Evolutionary conservation across 352 stramenopile species (phyloP).

Genomic region (Phytophthora cryptogea): DNA sequence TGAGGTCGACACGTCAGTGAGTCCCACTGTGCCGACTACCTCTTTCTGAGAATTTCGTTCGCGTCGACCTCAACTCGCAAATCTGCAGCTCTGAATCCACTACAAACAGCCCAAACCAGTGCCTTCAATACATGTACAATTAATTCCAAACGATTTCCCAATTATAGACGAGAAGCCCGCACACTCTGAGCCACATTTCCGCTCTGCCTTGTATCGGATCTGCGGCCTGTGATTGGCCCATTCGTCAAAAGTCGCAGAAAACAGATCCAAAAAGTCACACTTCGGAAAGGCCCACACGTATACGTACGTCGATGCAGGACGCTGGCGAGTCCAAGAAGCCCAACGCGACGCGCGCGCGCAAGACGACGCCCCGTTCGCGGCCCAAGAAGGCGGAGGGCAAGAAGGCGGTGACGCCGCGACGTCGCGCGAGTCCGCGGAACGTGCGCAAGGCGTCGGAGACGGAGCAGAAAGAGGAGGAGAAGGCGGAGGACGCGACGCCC

Average conservation of each 20-base stretch:
- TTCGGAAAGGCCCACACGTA: neutral
- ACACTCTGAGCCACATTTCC: constrained; percentile 5
- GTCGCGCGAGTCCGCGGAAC: constrained; percentile 29
- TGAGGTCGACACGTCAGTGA: neutral
- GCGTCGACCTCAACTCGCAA: constrained; percentile 8
- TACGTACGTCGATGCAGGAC: constrained; percentile 3
- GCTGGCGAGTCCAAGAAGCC: constrained; percentile 13
- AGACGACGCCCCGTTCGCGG: constrained; percentile 21
- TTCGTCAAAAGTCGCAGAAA: no score
- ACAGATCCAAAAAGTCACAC: no score
- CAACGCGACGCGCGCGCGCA: constrained; percentile 13
- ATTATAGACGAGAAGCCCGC: no score
- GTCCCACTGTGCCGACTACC: constrained; percentile 23
- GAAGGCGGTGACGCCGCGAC: constrained; percentile 30
- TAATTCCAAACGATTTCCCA: no score
- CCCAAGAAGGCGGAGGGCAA: constrained; percentile 30
- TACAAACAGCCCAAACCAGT: no score
- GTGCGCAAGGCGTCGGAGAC: constrained; percentile 18
- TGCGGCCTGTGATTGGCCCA: no score
- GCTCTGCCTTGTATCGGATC: no score
- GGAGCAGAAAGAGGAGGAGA: constrained; percentile 14
- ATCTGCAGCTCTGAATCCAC: neutral
- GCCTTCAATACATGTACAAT: no score
- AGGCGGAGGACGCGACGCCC: constrained; percentile 3
- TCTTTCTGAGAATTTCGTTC: constrained; percentile 29